Base-by-base conservation (phyloP, 2,329 filamentous ascomycete species). In the Sphaerulina vaccinii region DNA sequence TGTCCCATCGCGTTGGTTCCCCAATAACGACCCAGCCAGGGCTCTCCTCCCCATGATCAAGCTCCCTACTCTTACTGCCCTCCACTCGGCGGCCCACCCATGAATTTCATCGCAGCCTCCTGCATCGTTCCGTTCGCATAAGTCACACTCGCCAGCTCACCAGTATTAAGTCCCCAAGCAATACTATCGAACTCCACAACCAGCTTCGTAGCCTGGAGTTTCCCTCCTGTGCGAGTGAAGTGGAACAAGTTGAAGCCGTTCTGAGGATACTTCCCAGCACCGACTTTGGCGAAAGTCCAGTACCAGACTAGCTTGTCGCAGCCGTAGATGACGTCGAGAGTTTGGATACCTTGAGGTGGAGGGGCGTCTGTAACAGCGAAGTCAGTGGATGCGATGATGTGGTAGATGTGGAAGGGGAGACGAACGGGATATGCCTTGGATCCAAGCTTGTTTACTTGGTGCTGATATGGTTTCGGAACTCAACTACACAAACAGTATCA, bases 171-270 rank as follows among this genome's bases (percentile, higher is more conserved):
- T 8, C 39, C 49, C 45, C 45, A 54, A 24, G 51, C 51, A 15
- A 54, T 54, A 15, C 45, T 49, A 23, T 54, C 51, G 16, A 54
- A 49, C 23, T 54, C 51, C 15, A 54, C 13, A 39, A 45, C 50
- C 22, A 50, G 23, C 10, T 38, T 23, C 33, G 38, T 39, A 21
- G 38, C 42, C 29, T 53, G 44, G 2, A 53, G n/a, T 19, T 29
- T 13, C 16, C 16, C 21, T 19, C 42, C 49, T 2, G 22, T 22
- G 11, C 51, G 45, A 13, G 32, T 21, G 29, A 54, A 22, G 15
- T 48, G 39, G 45, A 56, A 55, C 2, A 54, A 21, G 41, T 59
- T 59, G 51, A 59, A 56, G 15, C 56, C 56, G 16, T 52, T 54
- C 21, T 49, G 37, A 16, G 50, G 54, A 16, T 56, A 58, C 18